Evolutionary conservation across 805 yeast species (phyloP), one percentile per base, ranked within the genome.

Genomic region (Suhomyces sp.): DNA sequence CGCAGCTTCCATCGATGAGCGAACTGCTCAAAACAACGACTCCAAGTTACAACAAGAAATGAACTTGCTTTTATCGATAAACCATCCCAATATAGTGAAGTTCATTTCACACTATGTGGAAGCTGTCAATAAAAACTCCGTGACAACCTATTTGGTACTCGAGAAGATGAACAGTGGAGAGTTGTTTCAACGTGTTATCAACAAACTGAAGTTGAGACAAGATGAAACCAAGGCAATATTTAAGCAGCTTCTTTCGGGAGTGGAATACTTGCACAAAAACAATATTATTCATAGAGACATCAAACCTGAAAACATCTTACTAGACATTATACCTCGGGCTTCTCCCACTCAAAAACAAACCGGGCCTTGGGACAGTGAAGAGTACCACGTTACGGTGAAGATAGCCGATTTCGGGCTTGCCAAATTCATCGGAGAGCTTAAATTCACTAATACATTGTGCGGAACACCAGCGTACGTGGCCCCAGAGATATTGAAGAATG

Each of bases 401-500:
- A 86, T 88, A 47, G 94, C 93, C 0, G 96, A 88, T 68, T 88
- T 88, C 68, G 97, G 97, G 0, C 66, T 82, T 41, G 86, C 86
- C 3, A 82, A 82, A 63, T 80, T 81, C 57, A 79, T 87, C 43
- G 93, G 93, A 6, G 90, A 86, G 58, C 69, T 82, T 56, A 81
- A 83, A 54, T 86, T 86, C 62, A 86, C 96, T 8, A 84, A 84
- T 58, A 88, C 96, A 0, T 67, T 88, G 40, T 88, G 96, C 69
- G 96, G 96, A 1, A 88, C 96, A 0, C 96, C 96, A 0, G 90
- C 93, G 0, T 88, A 88, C 62, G 94, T 88, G 17, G 94, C 94
- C 0, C 96, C 96, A 0, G 96, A 88, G 61, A 86, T 88, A 6
- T 60, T 82, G 25, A 73, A 65, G 13, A 83, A 84, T 65, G 70